Base-by-base conservation (phyloP, 2,329 filamentous ascomycete genomes). In the Apiospora sp. region DNA sequence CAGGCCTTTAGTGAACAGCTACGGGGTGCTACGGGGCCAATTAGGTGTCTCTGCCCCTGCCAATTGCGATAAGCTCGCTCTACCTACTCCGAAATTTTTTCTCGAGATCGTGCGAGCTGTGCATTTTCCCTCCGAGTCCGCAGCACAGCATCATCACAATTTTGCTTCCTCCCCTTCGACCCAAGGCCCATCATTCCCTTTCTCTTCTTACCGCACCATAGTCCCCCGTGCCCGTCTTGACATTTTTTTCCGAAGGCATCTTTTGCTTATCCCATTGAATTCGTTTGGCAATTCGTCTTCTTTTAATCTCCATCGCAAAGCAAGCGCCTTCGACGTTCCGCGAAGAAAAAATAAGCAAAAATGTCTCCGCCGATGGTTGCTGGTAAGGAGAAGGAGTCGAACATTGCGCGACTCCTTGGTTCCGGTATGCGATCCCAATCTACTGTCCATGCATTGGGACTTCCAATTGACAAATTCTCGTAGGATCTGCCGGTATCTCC, bases 361-460 rank as follows among this genome's bases (percentile, higher is more conserved):
- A 91, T 93, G 91, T 92, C 92, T 81, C 90, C 92, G 74, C 90
- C 91, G 74, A 81, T 82, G 78, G 82, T 84, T 78, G 80, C 81
- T 77, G 84, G 83, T 70, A 80, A 80, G 71, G 84, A 97, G 89
- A 94, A 90, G 86, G 96, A 99, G 88, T 98, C 95, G 73, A 95
- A 94, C 79, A 83, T 92, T 81, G 96, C 96, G 79, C 91, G 96
- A 84, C 86, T 99, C 77, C 87, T 98, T 76, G 96, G 96, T 79
- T 98, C 96, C 80, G 96, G 96, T 98, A 83, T 49, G 83, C 76
- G 71, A 69, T 37, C 30, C 22, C 30, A 22, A 24, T 4, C 2
- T 13, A 5, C 7, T 4, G 19, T n/a, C 2, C 5, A 24, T 24
- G 8, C 34, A n/a, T 41, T 41, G 34, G 30, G 58, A 24, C 58